These are phyloP conservation scores for Talaromyces sp. DNA, from an alignment of 2,329 filamentous ascomycete species.

Conservation along the genomic window DNA sequence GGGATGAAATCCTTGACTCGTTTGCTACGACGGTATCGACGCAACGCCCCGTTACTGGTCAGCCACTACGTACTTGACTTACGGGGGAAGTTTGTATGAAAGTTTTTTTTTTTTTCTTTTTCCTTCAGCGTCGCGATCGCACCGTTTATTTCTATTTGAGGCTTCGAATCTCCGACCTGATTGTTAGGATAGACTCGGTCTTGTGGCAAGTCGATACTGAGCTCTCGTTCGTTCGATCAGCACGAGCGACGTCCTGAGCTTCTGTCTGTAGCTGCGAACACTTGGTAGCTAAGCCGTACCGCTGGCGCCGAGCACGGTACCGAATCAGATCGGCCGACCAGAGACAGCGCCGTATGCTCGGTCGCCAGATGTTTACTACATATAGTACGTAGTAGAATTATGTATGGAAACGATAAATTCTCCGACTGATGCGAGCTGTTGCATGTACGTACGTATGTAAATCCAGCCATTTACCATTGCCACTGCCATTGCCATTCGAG, in stretches of 20 bases:
- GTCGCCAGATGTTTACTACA: neutral
- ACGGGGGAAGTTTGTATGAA: too few relatives aligned
- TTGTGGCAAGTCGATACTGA: neutral
- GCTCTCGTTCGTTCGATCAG: neutral
- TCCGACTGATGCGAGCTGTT: neutral
- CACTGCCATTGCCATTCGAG: too few relatives aligned
- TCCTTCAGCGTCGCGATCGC: neutral
- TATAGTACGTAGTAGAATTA: too few relatives aligned
- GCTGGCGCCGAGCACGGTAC: neutral
- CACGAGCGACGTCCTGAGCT: neutral
- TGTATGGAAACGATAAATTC: neutral
- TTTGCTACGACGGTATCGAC: neutral
- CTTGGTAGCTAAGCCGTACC: neutral
- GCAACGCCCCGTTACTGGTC: conserved; percentile 1
- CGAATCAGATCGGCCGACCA: neutral
- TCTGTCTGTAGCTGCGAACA: neutral
- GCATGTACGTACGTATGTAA: too few relatives aligned
- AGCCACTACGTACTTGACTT: too few relatives aligned
- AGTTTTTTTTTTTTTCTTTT: too few relatives aligned
- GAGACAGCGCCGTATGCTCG: neutral
- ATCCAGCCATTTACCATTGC: too few relatives aligned
- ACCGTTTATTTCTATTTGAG: neutral
- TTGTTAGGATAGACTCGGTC: neutral
- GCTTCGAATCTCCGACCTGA: neutral
- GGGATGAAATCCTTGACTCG: neutral